Evolutionary conservation across 2,329 filamentous ascomycete genomes (phyloP), one percentile per base, ranked within the genome.

Genomic region (Emericellopsis atlantica): DNA sequence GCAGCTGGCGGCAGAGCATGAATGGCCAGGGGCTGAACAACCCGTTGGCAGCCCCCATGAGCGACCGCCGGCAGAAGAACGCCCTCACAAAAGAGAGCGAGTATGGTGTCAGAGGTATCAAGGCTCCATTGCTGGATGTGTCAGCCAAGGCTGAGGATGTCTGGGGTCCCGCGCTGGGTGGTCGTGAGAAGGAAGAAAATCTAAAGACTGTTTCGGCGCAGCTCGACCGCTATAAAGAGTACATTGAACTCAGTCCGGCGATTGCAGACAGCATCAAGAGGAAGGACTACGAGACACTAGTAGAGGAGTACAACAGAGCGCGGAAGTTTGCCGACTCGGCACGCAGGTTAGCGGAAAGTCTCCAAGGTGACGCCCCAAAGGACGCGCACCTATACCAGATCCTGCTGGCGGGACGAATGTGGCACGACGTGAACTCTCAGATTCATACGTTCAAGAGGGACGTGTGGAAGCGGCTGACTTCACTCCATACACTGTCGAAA

Each of bases 71-170:
- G 47, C 86, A 82, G 60, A 95, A 95, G 69, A 95, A 94, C 57
- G 88, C 92, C 0, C 68, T 96, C 37, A 74, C 82, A 32, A 95
- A 95, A 59, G 90, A 95, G 62, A 94, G 86, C 51, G 88, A 94
- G 52, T 94, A 89, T 54, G 88, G 88, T 40, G 80, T 93, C 7
- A 69, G 82, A 54, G 88, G 87, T 10, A 95, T 98, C 60, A 93
- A 94, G 56, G 75, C 72, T 1, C 90, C 92, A 15, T 67, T 98
- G 41, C 70, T 92, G 9, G 92, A 96, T 52, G 86, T 93, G 10
- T 87, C 86, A 1, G 84, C 88, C 45, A 95, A 95, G 60, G 92
- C 90, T 0, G 88, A 96, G 59, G 92, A 98, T 53, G 84, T 98
- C 8, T 98, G 93, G 89, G 92, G 92, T 0, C 92, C 92, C 2